Evolutionary conservation across 805 yeast species (phyloP), one percentile per base, ranked within the genome.

Genomic region (Blastobotrys robertii): DNA sequence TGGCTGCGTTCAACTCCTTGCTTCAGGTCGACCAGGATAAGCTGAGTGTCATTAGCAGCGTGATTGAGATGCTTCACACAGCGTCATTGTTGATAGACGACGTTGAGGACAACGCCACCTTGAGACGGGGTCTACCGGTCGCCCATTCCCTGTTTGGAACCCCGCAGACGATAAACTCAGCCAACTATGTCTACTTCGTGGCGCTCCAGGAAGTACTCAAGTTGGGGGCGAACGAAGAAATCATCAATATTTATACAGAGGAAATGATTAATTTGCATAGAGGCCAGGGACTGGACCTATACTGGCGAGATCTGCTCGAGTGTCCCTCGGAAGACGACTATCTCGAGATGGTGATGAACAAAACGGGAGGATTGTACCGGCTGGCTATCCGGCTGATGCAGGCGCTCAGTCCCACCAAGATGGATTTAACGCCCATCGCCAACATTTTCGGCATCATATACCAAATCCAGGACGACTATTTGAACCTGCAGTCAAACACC

Each of bases 251-350:
- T 1, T 71, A 79, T 46, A 68, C 76, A 46, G 83, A 83, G 40
- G 96, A 88, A 53, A 68, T 88, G 76, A 59, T 84, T 41, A 79
- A 82, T 54, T 63, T 88, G 44, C 97, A 88, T 58, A 70, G 82
- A 38, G 97, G 97, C 4, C 97, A 88, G 65, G 94, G 95, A 0
- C 62, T 82, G 46, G 97, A 88, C 53, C 70, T 88, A 14, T 81
- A 79, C 59, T 88, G 97, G 96, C 68, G 97, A 48, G 95, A 86
- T 44, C 65, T 70, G 25, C 54, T 68, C 29, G 55, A 57, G 1
- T 69, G 81, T 38, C 92, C 92, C 0, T 65, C 67, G 3, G 81
- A 78, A 46, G 58, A 61, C 1, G 77, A 84, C 54, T 88, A 88
- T 55, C 58, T 79, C 30, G 70, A 69, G 32, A 88, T 90, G 96